Percentiles rank a stretch among this genome's conserved stretches.
These are phyloP conservation scores for Helianthus annuus DNA, from an alignment of 129 eudicot genomes.

Conservation along the genomic window DNA sequence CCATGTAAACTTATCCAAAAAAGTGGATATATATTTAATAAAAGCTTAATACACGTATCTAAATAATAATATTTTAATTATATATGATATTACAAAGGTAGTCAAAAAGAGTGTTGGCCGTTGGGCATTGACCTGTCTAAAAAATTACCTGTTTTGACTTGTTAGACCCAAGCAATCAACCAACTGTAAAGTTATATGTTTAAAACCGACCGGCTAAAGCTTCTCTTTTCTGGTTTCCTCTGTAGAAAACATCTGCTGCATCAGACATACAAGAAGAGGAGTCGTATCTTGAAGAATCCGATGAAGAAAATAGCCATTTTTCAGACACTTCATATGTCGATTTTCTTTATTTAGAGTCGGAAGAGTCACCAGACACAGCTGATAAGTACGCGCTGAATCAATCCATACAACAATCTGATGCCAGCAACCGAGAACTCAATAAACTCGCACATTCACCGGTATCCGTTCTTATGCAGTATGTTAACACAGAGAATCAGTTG, in stretches of 20 bases:
- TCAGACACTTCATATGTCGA: slow-evolving; percentile 28
- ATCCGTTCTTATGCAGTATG: slow-evolving; percentile 23
- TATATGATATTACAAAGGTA: background rate
- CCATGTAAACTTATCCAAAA: background rate
- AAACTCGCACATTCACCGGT: slow-evolving; percentile 12
- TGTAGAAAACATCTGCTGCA: slow-evolving; percentile 40
- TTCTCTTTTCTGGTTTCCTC: slow-evolving; percentile 5
- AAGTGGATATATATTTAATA: background rate
- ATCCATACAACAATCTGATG: background rate
- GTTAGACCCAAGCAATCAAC: background rate
- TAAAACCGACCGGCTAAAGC: slow-evolving; percentile 11
- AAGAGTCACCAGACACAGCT: slow-evolving; percentile 30
- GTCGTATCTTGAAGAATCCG: slow-evolving; percentile 49
- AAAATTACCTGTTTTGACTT: background rate
- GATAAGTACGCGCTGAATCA: slow-evolving; percentile 1
- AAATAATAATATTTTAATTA: background rate
- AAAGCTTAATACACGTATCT: background rate
- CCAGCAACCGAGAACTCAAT: slow-evolving; percentile 15
- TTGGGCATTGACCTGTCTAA: background rate
- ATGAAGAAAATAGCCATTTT: slow-evolving; percentile 52
- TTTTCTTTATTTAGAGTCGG: slow-evolving; percentile 34
- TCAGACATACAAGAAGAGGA: slow-evolving; percentile 32
- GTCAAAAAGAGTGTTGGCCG: background rate
- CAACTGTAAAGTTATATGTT: background rate
- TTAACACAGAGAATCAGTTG: slow-evolving; percentile 16